Percentiles rank a stretch among this genome's conserved stretches.
Evolutionary conservation across 2,329 filamentous ascomycete species (phyloP).

Genomic region (Ophiostoma novo-ulmi): DNA sequence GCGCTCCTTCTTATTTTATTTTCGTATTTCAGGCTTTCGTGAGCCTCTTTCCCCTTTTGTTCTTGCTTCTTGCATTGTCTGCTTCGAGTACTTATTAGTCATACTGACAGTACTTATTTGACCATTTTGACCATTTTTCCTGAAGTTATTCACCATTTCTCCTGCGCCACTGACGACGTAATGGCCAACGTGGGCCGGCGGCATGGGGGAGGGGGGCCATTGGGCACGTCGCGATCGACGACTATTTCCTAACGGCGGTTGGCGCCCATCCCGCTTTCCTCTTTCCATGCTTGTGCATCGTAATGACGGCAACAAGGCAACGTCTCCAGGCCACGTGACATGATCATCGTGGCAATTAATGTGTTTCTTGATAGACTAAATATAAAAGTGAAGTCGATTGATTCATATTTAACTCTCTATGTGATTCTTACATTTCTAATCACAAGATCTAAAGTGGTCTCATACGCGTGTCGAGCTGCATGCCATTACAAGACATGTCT

Average conservation of each 20-base stretch:
- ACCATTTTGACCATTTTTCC: too few species aligned
- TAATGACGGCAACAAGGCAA: background rate
- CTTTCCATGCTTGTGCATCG: background rate
- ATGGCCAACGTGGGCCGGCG: slow-evolving; percentile 10
- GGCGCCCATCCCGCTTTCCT: background rate
- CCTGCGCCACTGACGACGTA: slow-evolving; percentile 23
- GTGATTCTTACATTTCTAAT: background rate
- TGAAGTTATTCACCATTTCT: background rate
- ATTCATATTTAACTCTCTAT: background rate
- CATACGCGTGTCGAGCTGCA: background rate
- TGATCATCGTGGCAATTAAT: too few species aligned
- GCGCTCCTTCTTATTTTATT: background rate
- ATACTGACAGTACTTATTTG: too few species aligned
- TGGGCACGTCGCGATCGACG: background rate
- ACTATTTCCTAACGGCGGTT: background rate
- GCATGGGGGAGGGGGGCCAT: background rate
- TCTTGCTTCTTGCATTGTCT: background rate
- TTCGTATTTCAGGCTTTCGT: background rate
- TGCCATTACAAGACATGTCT: background rate
- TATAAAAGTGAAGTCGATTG: too few species aligned
- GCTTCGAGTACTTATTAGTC: too few species aligned
- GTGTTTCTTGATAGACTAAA: too few species aligned
- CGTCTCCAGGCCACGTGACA: background rate
- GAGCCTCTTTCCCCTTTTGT: background rate
- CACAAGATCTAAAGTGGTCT: background rate